These are phyloP conservation scores for Monilinia vaccinii-corymbosi DNA, from an alignment of 2,329 filamentous ascomycete species.

Conservation along the genomic window DNA sequence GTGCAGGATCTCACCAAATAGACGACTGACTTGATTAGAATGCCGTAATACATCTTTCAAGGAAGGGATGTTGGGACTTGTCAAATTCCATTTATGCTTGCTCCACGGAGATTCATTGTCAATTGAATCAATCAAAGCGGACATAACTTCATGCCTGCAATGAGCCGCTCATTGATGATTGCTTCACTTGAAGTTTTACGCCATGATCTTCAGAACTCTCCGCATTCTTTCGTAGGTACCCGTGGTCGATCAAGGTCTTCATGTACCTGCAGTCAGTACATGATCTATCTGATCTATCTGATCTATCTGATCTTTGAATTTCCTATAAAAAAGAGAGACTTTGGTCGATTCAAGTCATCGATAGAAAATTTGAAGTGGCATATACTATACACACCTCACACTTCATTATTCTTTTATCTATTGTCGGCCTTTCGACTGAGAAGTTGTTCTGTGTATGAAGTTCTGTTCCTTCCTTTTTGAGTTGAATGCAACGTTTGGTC, in stretches of 20 bases:
- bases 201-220: slow-evolving; percentile 1
- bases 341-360: not conserved
- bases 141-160: slow-evolving; percentile 5
- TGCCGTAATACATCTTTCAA: not conserved
- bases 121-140: not conserved
- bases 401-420: not conserved
- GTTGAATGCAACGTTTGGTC: not conserved
- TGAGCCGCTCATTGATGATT: slow-evolving; percentile 6
- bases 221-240: not conserved
- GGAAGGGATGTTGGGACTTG: not conserved
- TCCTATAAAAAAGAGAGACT: not conserved
- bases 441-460: not conserved
- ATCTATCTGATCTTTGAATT: not conserved
- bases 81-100: not conserved
- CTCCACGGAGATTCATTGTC: not conserved
- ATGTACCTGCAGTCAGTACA: not conserved
- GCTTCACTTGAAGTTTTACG: slow-evolving; percentile 7
- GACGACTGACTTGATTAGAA: slow-evolving; percentile 4
- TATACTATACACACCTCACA: not conserved
- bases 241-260: not conserved
- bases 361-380: not conserved
- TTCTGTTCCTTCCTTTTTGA: not conserved
- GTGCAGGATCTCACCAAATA: slow-evolving; percentile 15
- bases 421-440: not conserved
- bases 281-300: not conserved